Evolutionary conservation across 441 rosid species (phyloP).

Genomic region (Adansonia grandidieri): DNA sequence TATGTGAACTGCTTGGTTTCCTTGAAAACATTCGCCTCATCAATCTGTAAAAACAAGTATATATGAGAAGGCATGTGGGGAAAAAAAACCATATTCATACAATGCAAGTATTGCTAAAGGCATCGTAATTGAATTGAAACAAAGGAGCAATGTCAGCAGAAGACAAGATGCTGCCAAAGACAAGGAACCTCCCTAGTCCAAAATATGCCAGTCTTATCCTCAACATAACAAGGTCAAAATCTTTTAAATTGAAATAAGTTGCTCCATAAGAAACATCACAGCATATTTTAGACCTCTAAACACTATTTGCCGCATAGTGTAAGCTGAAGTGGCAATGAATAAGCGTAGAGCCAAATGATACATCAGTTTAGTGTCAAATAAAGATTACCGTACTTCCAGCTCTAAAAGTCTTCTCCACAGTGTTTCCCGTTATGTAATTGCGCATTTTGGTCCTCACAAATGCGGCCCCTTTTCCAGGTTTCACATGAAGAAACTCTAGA

Average conservation of each 20-base stretch:
- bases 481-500: conserved; percentile 91
- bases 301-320: neutral
- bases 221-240: neutral
- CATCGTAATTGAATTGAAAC: neutral
- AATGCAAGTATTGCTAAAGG: neutral
- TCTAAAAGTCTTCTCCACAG: conserved; percentile 89
- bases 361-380: neutral
- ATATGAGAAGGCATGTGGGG: too few relatives aligned
- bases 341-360: neutral
- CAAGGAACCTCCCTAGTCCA: neutral
- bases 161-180: neutral
- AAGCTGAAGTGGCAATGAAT: neutral
- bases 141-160: neutral
- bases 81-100: too few relatives aligned
- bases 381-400: conserved; percentile 76
- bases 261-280: neutral
- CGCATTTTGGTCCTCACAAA: conserved; percentile 91
- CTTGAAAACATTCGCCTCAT: conserved; percentile 75
- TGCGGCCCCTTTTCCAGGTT: conserved; percentile 95
- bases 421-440: conserved; percentile 77
- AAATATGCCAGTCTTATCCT: neutral
- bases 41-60: conserved; percentile 48
- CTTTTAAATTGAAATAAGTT: neutral
- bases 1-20: conserved; percentile 88
- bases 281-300: neutral